Evolutionary conservation across 2,329 filamentous ascomycete species (phyloP), one percentile per base, ranked within the genome.

Genomic region (Curvularia spicifera): DNA sequence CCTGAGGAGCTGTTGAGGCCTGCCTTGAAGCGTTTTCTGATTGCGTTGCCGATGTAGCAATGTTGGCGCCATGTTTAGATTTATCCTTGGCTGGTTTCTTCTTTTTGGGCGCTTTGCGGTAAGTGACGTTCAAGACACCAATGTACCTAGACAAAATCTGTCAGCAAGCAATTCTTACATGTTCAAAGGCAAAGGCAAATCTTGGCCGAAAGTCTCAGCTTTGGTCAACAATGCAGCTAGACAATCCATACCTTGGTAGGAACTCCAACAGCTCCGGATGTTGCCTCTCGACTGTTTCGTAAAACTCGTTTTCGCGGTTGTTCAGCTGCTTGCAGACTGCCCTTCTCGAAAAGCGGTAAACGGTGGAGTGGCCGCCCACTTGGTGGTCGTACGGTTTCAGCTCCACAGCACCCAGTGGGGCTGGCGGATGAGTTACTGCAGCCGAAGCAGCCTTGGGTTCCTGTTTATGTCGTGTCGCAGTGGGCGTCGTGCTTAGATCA

Each of bases 321-420:
- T 97, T 99, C 72, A 99, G 85, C 79, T 97, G 93, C 79, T 99
- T 99, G 83, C 95, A 99, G 10, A 99, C 93, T 55, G 95, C 95
- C 69, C 93, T 87, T 66, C 92, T 89, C 18, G 95, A 98, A 74
- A 99, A 98, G 42, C 94, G 89, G 85, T 96, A 99, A 35, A 99
- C 85, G 0, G 94, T 97, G 6, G 93, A 97, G 76, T 99, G 95
- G 0, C 95, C 95, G 57, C 95, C 95, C 54, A 99, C 95, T 78
- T 99, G 95, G 78, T 99, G 95, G 66, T 92, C 91, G 78, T 97
- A 99, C 1, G 95, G 95, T 71, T 97, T 97, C 59, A 99, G 83
- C 76, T 98, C 93, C 66, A 99, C 96, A 29, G 94, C 94, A 63
- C 94, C 91, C 28, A 96, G 83, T 3, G 93, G 92, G 77, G 74